phyloP scores from a whole-genome alignment of 2,329 filamentous ascomycete genomes.

The Sarocladium strictum region DNA sequence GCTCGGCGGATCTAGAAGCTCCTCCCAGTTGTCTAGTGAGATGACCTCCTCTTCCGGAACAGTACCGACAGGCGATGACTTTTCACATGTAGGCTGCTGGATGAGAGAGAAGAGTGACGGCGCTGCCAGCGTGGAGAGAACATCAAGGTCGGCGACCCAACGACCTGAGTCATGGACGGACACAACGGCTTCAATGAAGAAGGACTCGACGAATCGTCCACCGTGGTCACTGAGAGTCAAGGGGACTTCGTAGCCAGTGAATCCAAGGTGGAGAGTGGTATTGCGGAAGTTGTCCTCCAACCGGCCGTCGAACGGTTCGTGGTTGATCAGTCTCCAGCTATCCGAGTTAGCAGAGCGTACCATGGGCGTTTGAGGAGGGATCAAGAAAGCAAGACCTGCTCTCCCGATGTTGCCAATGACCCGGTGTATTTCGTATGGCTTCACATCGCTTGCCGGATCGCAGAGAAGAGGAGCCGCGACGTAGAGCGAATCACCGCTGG shows the following conservation, averaged over 20 bases:
- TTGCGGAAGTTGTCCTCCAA: neutral
- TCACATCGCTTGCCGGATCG: neutral
- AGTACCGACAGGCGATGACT: neutral
- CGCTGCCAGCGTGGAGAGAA: constrained; percentile 11
- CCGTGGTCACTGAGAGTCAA: neutral
- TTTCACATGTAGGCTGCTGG: neutral
- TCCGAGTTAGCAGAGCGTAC: neutral
- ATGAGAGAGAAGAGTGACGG: neutral
- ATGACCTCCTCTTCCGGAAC: neutral
- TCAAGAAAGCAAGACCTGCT: neutral
- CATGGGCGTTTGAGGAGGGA: neutral
- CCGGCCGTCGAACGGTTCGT: neutral
- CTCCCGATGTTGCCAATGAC: neutral
- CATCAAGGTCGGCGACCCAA: constrained; percentile 15
- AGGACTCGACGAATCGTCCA: neutral
- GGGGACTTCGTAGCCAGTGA: neutral
- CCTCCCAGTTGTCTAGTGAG: constrained; percentile 3
- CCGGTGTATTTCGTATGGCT: neutral
- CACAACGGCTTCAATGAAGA: neutral
- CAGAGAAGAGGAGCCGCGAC: neutral
- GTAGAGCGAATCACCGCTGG: neutral
- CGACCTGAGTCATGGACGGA: neutral
- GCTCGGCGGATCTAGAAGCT: neutral
- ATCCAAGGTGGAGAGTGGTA: neutral
- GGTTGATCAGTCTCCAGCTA: neutral